Conservation (phyloP, 202 grass and related monocot genomes). For the Eragrostis tef region DNA sequence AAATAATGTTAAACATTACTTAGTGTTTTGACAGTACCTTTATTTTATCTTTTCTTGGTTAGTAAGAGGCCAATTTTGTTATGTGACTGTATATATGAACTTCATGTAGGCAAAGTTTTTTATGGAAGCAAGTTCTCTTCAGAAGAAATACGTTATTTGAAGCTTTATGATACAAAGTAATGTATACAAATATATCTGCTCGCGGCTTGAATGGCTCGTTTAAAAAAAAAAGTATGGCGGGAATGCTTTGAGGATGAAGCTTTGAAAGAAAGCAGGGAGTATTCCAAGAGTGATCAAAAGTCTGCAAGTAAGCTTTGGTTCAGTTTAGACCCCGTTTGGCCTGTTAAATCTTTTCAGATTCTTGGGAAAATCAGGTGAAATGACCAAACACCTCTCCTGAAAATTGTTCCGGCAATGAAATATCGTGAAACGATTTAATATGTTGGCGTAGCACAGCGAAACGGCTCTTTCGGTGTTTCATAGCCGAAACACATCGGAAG, state of each 20-base stretch:
- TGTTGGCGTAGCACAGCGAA: no score
- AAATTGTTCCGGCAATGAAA: no score
- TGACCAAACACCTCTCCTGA: no score
- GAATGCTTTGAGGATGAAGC: constrained; percentile 69
- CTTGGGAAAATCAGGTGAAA: no score
- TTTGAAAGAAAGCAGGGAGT: constrained; percentile 49
- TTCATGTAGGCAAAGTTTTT: constrained; percentile 65
- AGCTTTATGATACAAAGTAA: constrained; percentile 77
- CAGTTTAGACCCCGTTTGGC: not conserved
- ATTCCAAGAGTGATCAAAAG: not conserved
- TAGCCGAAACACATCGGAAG: no score
- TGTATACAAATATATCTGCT: constrained; percentile 63
- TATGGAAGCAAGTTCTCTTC: constrained; percentile 59
- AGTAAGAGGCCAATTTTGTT: not conserved
- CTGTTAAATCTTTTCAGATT: no score
- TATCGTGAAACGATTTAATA: no score
- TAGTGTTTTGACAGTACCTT: not conserved
- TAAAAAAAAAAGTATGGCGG: no score
- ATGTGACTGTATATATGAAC: not conserved
- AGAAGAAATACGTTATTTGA: constrained; percentile 60
- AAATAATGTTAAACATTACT: not conserved
- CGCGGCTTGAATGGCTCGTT: constrained; percentile 69
- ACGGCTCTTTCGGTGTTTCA: no score
- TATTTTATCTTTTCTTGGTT: not conserved
- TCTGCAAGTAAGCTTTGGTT: not conserved